Conservation (phyloP, 345 rosid species). For the Pistacia integerrima region DNA sequence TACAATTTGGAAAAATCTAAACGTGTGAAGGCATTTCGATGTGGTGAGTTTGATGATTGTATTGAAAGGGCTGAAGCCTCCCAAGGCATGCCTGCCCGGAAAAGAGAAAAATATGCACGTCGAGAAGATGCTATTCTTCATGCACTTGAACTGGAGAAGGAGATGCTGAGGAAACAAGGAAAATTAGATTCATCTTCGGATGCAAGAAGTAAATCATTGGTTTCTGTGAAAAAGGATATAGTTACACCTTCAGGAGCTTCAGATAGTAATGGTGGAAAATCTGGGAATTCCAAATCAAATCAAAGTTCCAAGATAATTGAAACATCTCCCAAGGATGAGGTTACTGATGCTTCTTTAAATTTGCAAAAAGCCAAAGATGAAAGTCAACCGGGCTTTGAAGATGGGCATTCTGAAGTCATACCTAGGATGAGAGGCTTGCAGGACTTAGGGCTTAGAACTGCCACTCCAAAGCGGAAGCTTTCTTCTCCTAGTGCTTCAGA, state of each 20-base stretch:
- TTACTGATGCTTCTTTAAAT: slow-evolving; percentile 21
- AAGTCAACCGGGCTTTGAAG: slow-evolving; percentile 45
- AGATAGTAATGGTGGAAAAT: slow-evolving; percentile 42
- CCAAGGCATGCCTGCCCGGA: slow-evolving; percentile 73
- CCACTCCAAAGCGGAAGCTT: slow-evolving; percentile 60
- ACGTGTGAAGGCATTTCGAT: slow-evolving; percentile 95
- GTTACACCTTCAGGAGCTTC: slow-evolving; percentile 39
- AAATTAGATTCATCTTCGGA: slow-evolving; percentile 34
- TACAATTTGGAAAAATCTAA: slow-evolving; percentile 97
- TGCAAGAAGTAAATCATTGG: slow-evolving; percentile 39
- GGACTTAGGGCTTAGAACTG: slow-evolving; percentile 73
- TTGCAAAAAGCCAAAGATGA: slow-evolving; percentile 36
- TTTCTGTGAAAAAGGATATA: slow-evolving; percentile 42
- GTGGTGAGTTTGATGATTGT: slow-evolving; percentile 97
- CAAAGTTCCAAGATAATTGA: slow-evolving; percentile 34
- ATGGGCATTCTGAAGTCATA: slow-evolving; percentile 47
- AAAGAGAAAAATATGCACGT: slow-evolving; percentile 99
- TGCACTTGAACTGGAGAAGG: slow-evolving; percentile 96
- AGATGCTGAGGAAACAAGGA: slow-evolving; percentile 59
- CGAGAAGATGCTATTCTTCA: slow-evolving; percentile 99
- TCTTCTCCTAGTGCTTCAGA: slow-evolving; percentile 47
- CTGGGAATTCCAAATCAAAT: slow-evolving; percentile 35
- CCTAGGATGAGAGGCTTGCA: slow-evolving; percentile 91
- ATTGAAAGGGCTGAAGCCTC: slow-evolving; percentile 88
- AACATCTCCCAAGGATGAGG: slow-evolving; percentile 34